A percentile compares a stretch with the other conserved stretches of the same genome.
Conservation (phyloP, 164 flowering plant species). For the Sextonia rubra region DNA sequence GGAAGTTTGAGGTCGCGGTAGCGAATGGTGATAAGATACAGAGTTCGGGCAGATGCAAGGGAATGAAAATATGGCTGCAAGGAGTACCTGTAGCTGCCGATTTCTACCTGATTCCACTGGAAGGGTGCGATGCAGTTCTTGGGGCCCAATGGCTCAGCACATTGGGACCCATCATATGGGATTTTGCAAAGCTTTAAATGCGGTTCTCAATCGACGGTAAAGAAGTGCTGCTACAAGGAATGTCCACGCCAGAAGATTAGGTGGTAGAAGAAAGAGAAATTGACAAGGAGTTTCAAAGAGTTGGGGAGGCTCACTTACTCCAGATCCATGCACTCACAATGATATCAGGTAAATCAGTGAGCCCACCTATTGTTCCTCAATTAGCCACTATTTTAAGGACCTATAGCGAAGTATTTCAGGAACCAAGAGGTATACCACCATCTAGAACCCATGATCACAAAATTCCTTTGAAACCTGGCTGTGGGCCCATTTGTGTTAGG, state of each 20-base stretch:
- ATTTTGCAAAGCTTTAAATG: not conserved
- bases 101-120: no score
- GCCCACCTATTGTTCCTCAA: not conserved
- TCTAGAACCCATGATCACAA: not conserved
- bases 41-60: no score
- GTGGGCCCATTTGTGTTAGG: not conserved
- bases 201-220: not conserved
- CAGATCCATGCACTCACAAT: not conserved
- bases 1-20: no score
- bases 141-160: not conserved
- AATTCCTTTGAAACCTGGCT: not conserved
- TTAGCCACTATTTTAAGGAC: not conserved
- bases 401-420: not conserved
- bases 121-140: not conserved
- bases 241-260: not conserved
- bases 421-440: not conserved
- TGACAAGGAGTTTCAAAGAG: not conserved
- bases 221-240: not conserved
- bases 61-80: no score
- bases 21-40: no score
- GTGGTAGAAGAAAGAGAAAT: not conserved
- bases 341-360: not conserved
- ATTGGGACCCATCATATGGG: not conserved
- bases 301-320: not conserved
- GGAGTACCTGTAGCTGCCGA: no score